Percentiles rank a stretch among this genome's conserved stretches.
These are phyloP conservation scores for Candida railenensis DNA, from an alignment of 805 yeast genomes.

Conservation along the genomic window DNA sequence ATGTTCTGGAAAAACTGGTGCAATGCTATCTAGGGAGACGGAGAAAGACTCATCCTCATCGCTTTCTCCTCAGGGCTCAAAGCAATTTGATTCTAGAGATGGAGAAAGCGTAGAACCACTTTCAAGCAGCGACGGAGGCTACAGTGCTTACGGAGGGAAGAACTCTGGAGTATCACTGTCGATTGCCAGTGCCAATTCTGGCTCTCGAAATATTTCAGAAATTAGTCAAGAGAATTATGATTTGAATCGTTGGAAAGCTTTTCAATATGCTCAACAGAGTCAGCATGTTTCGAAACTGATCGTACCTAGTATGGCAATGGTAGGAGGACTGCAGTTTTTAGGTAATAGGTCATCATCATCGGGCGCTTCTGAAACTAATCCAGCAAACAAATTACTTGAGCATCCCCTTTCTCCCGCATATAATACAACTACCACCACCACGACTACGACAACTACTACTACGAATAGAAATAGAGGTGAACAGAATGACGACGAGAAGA, in stretches of 20 bases:
- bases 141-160: not conserved
- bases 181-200: not conserved
- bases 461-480: conserved; percentile 6
- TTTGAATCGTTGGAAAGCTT: conserved; percentile 16
- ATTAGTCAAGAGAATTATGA: conserved; percentile 12
- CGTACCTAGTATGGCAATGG: not conserved
- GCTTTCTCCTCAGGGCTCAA: not conserved
- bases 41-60: not conserved
- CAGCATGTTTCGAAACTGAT: not conserved
- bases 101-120: not conserved
- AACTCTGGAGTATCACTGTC: not conserved
- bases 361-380: no score
- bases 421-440: conserved; percentile 10
- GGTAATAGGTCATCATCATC: no score
- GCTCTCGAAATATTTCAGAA: conserved; percentile 2
- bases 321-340: not conserved
- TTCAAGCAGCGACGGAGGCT: not conserved
- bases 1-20: conserved; percentile 18
- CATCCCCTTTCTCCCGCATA: no score
- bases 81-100: not conserved
- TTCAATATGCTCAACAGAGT: conserved; percentile 8
- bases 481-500: conserved; percentile 1
- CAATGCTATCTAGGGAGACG: not conserved
- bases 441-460: conserved; percentile 7
- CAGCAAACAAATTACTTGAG: no score